phyloP scores from a whole-genome alignment of 2,329 filamentous ascomycete genomes.

The Verticillium albo-atrum region DNA sequence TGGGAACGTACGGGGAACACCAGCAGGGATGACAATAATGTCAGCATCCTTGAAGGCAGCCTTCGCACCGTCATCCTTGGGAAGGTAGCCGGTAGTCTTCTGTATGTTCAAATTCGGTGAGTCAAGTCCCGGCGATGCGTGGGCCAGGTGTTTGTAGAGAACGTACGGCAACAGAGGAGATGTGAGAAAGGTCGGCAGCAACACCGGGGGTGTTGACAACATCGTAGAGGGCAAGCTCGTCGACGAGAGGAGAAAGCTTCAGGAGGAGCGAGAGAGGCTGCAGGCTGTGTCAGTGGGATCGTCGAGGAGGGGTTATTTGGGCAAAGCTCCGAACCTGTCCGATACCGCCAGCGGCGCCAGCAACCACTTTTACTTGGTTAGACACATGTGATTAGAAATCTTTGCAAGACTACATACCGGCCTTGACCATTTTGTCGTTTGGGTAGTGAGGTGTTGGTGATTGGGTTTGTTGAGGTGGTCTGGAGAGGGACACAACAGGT shows the following conservation, averaged over 20 bases:
- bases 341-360: constrained; percentile 97
- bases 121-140: not conserved
- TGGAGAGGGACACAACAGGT: constrained; percentile 1
- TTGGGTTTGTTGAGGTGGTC: constrained; percentile 7
- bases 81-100: constrained; percentile 86
- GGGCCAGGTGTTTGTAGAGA: not conserved
- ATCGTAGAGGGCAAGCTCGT: constrained; percentile 97
- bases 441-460: constrained; percentile 18
- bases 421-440: constrained; percentile 55
- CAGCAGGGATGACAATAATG: constrained; percentile 94
- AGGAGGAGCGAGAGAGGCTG: constrained; percentile 94
- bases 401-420: constrained; percentile 39
- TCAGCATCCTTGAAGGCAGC: constrained; percentile 87
- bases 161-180: constrained; percentile 78
- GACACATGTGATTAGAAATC: not conserved
- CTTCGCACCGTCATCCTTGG: constrained; percentile 80
- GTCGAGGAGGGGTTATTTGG: not conserved
- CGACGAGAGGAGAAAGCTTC: constrained; percentile 82
- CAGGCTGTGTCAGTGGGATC: not conserved
- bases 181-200: constrained; percentile 93
- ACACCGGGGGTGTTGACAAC: constrained; percentile 98
- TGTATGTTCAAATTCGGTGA: constrained; percentile 26
- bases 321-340: constrained; percentile 66
- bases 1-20: constrained; percentile 78
- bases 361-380: constrained; percentile 57